Conservation (phyloP, 106 monocot genomes). For the Xerophyta viscosa region DNA sequence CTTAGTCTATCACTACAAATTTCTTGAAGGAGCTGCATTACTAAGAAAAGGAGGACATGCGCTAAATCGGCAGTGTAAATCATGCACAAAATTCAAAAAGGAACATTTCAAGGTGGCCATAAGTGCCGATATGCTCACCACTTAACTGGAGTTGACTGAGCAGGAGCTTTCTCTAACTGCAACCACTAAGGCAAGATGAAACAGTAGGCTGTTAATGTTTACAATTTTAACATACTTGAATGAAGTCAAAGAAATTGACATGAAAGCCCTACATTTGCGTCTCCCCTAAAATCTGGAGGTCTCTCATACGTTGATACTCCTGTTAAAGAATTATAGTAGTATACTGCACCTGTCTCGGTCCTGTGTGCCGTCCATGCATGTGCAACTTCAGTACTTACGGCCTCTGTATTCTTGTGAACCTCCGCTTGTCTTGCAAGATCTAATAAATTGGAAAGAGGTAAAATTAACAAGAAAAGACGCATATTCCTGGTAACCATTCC, state of each 20-base stretch:
- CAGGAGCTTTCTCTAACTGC: slow-evolving; percentile 51
- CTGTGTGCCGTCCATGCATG: slow-evolving; percentile 82
- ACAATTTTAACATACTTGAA: too few relatives aligned
- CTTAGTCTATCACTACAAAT: too few relatives aligned
- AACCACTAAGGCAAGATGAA: slow-evolving; percentile 14
- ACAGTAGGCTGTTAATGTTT: too few relatives aligned
- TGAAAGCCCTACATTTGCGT: slow-evolving; percentile 20
- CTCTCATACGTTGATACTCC: slow-evolving; percentile 88
- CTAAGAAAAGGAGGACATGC: too few relatives aligned
- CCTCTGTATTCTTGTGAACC: slow-evolving; percentile 7
- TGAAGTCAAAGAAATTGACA: slow-evolving; percentile 3
- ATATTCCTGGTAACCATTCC: too few relatives aligned
- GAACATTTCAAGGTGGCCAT: neutral
- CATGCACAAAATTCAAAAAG: neutral
- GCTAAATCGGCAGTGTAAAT: too few relatives aligned
- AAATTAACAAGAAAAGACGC: too few relatives aligned
- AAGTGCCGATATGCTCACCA: slow-evolving; percentile 44
- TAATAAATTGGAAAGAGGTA: too few relatives aligned
- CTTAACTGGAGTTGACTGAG: slow-evolving; percentile 55
- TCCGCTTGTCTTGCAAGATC: slow-evolving; percentile 32
- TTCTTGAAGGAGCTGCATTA: too few relatives aligned
- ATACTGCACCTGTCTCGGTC: slow-evolving; percentile 65
- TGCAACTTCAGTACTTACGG: slow-evolving; percentile 15
- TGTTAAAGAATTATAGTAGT: slow-evolving; percentile 87
- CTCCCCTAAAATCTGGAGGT: slow-evolving; percentile 65